Percentiles rank a stretch among this genome's conserved stretches.
These are phyloP conservation scores for Magnolia changhungtana DNA, from an alignment of 164 flowering plant species.

Conservation along the genomic window DNA sequence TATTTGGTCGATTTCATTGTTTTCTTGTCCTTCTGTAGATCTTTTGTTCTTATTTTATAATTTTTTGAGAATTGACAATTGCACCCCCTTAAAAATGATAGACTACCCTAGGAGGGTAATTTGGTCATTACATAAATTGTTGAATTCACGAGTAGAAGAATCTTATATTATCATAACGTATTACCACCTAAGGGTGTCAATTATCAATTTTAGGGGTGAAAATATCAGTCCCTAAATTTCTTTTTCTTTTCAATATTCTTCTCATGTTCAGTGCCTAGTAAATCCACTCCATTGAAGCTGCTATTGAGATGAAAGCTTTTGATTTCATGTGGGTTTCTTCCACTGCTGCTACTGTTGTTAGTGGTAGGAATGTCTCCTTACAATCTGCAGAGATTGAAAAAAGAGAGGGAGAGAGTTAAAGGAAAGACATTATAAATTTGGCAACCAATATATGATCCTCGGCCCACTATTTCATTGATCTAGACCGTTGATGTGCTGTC, in stretches of 20 bases:
- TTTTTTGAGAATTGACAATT: background rate
- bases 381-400: background rate
- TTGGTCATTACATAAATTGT: background rate
- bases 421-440: no score
- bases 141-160: background rate
- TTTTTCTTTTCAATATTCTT: background rate
- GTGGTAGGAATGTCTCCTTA: background rate
- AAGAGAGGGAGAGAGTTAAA: no score
- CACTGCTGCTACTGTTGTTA: background rate
- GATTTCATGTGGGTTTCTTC: background rate
- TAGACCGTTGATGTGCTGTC: no score
- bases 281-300: background rate
- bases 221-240: conserved; percentile 1
- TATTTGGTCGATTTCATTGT: conserved; percentile 16
- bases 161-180: no score
- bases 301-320: background rate
- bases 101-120: background rate
- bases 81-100: background rate
- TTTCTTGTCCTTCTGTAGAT: background rate
- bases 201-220: background rate
- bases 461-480: no score
- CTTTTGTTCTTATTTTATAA: background rate
- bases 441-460: no score
- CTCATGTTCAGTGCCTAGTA: background rate
- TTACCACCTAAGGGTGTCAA: no score